Evolutionary conservation across 2,329 filamentous ascomycete genomes (phyloP).

Genomic region (Ciborinia camelliae): DNA sequence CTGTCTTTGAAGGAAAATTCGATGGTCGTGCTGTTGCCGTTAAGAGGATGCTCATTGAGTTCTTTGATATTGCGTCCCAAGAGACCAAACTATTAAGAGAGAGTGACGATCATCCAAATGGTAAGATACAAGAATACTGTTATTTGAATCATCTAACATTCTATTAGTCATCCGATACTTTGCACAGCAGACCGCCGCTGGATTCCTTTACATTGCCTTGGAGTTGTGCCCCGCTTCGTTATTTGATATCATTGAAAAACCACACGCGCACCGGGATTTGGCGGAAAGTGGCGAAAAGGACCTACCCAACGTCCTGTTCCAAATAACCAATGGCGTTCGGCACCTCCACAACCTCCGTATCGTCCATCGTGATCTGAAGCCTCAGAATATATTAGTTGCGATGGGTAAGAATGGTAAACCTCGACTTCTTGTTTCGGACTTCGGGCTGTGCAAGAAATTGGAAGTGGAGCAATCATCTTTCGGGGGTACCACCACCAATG

Average conservation of each 20-base stretch:
- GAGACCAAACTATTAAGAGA: constrained; percentile 88
- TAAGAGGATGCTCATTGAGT: constrained; percentile 94
- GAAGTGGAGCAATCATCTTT: constrained; percentile 94
- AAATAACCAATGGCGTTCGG: constrained; percentile 84
- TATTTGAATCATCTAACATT: constrained; percentile 30
- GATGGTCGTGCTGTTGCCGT: constrained; percentile 91
- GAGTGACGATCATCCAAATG: constrained; percentile 91
- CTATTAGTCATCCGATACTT: constrained; percentile 84
- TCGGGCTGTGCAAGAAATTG: constrained; percentile 95
- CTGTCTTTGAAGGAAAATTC: constrained; percentile 92
- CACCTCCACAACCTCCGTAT: constrained; percentile 91
- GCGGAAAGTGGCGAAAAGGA: constrained; percentile 72
- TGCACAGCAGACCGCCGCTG: constrained; percentile 81
- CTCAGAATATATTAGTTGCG: constrained; percentile 90
- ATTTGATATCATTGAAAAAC: constrained; percentile 83
- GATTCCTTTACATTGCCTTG: constrained; percentile 93
- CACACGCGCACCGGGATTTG: constrained; percentile 62
- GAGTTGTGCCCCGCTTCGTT: constrained; percentile 92
- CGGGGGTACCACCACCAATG: constrained; percentile 88
- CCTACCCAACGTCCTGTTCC: constrained; percentile 74
- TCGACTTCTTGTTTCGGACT: constrained; percentile 93
- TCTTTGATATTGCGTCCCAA: constrained; percentile 91
- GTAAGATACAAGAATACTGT: constrained; percentile 40
- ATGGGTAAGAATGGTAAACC: constrained; percentile 67
- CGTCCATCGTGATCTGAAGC: constrained; percentile 95